Conservation (phyloP, 768 basidiomycete species). For the Mycena filopes region DNA sequence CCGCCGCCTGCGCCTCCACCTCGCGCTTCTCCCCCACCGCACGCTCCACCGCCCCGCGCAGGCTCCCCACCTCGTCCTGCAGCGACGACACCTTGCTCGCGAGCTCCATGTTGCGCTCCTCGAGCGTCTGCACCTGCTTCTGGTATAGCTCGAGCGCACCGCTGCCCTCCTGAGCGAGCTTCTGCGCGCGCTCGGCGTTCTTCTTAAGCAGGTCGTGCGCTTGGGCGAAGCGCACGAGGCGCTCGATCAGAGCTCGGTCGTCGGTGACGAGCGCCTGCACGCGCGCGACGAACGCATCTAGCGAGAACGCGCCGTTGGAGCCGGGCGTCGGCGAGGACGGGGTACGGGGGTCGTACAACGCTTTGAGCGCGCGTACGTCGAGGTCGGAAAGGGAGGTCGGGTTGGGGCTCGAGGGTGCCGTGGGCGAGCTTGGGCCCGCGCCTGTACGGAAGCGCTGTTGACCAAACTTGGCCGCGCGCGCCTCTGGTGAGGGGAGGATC, state of each 20-base stretch:
- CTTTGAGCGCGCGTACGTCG: conserved; percentile 88
- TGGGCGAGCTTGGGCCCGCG: conserved; percentile 52
- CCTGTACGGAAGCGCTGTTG: conserved; percentile 60
- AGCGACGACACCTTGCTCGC: conserved; percentile 63
- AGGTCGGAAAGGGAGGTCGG: conserved; percentile 78
- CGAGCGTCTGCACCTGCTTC: conserved; percentile 83
- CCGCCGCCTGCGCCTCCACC: conserved; percentile 73
- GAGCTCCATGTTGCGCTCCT: conserved; percentile 73
- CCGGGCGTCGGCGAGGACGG: conserved; percentile 39
- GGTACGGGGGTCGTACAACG: conserved; percentile 69
- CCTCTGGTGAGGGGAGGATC: conserved; percentile 85
- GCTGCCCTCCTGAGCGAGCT: conserved; percentile 86
- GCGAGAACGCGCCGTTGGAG: conserved; percentile 60
- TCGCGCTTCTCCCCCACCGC: conserved; percentile 71
- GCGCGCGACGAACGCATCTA: conserved; percentile 81
- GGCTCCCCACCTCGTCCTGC: conserved; percentile 73
- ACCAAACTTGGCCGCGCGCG: conserved; percentile 74
- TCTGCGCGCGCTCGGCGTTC: conserved; percentile 92
- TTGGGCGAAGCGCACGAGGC: conserved; percentile 85
- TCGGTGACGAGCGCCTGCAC: conserved; percentile 87
- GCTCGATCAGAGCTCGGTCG: conserved; percentile 85
- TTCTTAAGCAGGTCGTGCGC: conserved; percentile 92
- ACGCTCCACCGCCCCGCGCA: conserved; percentile 72
- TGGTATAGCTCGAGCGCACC: conserved; percentile 88
- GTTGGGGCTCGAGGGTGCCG: conserved; percentile 39